Conservation (phyloP, 2,329 filamentous ascomycete species). For the Delphinella strobiligena region DNA sequence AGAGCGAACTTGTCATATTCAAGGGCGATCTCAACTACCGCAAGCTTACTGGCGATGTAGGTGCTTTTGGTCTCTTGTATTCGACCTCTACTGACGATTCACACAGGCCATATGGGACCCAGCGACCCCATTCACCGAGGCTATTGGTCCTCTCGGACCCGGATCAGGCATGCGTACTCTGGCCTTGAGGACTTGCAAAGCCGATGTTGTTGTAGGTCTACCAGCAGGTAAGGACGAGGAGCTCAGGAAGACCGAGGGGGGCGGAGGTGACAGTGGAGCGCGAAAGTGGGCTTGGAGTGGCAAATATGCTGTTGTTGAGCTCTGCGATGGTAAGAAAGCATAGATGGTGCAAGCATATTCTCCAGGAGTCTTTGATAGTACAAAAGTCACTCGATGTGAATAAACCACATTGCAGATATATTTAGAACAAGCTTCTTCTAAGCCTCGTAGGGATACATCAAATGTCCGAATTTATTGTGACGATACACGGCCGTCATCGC, state of each 20-base stretch:
- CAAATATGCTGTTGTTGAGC: constrained; percentile 92
- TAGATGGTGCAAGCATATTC: too few species aligned
- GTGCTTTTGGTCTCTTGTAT: constrained; percentile 20
- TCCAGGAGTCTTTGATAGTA: too few species aligned
- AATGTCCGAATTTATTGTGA: too few species aligned
- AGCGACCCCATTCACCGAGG: constrained; percentile 72
- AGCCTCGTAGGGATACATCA: too few species aligned
- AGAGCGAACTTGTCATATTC: constrained; percentile 81
- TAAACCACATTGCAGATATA: too few species aligned
- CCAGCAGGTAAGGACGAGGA: constrained; percentile 70
- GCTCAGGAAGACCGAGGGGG: constrained; percentile 53
- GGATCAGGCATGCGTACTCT: constrained; percentile 74
- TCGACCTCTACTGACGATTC: background rate
- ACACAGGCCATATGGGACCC: constrained; percentile 69
- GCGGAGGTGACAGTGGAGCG: constrained; percentile 56
- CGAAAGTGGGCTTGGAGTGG: constrained; percentile 92
- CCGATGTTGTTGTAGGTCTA: constrained; percentile 88
- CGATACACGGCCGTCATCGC: too few species aligned
- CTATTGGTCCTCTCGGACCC: constrained; percentile 74
- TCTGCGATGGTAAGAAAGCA: constrained; percentile 57
- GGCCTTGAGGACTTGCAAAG: constrained; percentile 88
- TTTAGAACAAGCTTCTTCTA: too few species aligned
- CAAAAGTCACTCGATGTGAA: too few species aligned
- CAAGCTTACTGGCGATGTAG: constrained; percentile 79
- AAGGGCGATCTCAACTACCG: constrained; percentile 97